A percentile compares a stretch with the other conserved stretches of the same genome.
These are phyloP conservation scores for Suhomyces prunicola DNA, from an alignment of 805 yeast genomes.

Conservation along the genomic window DNA sequence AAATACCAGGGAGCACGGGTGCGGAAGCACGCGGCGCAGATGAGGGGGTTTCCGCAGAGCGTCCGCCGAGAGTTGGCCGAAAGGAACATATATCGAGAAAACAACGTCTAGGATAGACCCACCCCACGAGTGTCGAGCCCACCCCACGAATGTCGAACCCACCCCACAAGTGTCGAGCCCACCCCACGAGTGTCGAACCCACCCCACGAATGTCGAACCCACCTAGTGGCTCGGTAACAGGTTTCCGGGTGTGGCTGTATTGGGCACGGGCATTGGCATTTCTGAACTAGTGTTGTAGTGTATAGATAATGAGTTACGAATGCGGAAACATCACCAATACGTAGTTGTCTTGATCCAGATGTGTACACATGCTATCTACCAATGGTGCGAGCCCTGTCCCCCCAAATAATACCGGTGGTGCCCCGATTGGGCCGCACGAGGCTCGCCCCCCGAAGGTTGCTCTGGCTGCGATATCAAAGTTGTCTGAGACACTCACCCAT, in stretches of 20 bases:
- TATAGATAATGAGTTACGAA: not conserved
- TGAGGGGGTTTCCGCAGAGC: slow-evolving; percentile 21
- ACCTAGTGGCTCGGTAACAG: too few species aligned
- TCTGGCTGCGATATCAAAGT: not conserved
- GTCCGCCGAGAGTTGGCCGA: slow-evolving; percentile 14
- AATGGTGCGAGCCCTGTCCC: not conserved
- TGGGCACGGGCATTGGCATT: too few species aligned
- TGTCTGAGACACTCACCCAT: not conserved
- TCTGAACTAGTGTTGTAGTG: too few species aligned
- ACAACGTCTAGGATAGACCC: too few species aligned
- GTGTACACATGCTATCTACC: not conserved
- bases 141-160: too few species aligned
- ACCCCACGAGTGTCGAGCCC: too few species aligned
- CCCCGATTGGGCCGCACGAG: not conserved
- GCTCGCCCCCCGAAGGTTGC: not conserved
- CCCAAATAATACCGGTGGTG: not conserved
- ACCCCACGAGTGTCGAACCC: too few species aligned
- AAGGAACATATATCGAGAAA: slow-evolving; percentile 7
- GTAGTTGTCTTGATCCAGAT: too few species aligned
- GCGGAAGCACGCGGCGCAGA: slow-evolving; percentile 15
- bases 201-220: too few species aligned
- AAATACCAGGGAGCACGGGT: slow-evolving; percentile 3
- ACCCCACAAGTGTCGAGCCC: too few species aligned
- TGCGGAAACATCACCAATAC: too few species aligned
- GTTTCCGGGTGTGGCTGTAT: too few species aligned